A percentile compares a stretch with the other conserved stretches of the same genome.
phyloP scores from a whole-genome alignment of 805 yeast species.

The Wickerhamomyces ciferrii region DNA sequence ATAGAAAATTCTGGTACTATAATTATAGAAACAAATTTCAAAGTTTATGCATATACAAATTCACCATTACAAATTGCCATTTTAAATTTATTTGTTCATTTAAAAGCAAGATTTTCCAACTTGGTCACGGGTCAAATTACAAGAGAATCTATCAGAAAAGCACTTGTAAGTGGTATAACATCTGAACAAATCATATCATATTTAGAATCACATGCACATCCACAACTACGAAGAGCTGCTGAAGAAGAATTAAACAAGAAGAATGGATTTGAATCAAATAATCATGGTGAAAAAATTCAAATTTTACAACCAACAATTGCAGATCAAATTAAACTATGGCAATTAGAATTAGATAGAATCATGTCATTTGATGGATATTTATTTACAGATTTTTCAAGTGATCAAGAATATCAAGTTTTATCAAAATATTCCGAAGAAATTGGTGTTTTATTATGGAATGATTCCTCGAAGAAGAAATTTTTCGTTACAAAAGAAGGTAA shows the following conservation, averaged over 20 bases:
- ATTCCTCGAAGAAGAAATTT: conserved; percentile 60
- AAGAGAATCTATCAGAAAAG: conserved; percentile 84
- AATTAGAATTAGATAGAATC: conserved; percentile 89
- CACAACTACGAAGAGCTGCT: conserved; percentile 76
- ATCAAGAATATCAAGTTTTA: conserved; percentile 68
- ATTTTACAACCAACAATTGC: conserved; percentile 93
- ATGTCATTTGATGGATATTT: conserved; percentile 81
- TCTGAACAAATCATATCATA: conserved; percentile 93
- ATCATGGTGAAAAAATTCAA: conserved; percentile 47
- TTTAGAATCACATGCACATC: conserved; percentile 87
- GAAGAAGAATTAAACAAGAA: conserved; percentile 65
- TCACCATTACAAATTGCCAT: conserved; percentile 95
- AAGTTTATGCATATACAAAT: conserved; percentile 86
- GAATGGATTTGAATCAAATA: conserved; percentile 49
- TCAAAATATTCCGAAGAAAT: conserved; percentile 81
- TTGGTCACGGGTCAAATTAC: conserved; percentile 93
- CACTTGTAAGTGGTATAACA: conserved; percentile 83
- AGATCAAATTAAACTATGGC: conserved; percentile 96
- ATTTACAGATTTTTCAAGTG: conserved; percentile 78
- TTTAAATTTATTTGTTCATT: conserved; percentile 78
- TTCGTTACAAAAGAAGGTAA: conserved; percentile 88
- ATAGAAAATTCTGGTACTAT: conserved; percentile 55
- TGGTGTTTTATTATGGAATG: conserved; percentile 90
- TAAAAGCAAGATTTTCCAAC: conserved; percentile 80
- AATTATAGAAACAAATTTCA: conserved; percentile 90